These are phyloP conservation scores for Diplocarpon rosae DNA, from an alignment of 2,329 filamentous ascomycete species.

Conservation along the genomic window DNA sequence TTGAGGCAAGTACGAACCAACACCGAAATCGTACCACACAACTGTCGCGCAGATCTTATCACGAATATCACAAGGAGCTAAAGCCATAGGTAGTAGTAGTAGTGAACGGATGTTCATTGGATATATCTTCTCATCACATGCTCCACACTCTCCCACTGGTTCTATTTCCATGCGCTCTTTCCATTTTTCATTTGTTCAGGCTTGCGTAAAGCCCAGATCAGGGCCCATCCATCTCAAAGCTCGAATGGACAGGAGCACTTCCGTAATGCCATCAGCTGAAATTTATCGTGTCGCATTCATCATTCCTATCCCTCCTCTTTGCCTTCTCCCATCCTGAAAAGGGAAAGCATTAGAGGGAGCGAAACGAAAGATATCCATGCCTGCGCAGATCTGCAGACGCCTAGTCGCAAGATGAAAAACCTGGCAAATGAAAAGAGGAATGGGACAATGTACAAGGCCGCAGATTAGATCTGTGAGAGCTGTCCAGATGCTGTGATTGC, in stretches of 20 bases:
- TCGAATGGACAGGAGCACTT: constrained; percentile 30
- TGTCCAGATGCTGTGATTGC: constrained; percentile 8
- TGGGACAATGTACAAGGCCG: not conserved
- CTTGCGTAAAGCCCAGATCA: not conserved
- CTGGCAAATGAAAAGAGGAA: not conserved
- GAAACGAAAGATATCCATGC: constrained; percentile 6
- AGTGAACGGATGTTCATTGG: no score
- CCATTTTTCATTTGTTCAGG: not conserved
- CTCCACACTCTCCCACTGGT: not conserved
- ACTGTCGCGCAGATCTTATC: no score
- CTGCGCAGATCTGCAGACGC: constrained; percentile 7
- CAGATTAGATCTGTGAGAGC: constrained; percentile 1
- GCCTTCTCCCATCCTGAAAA: constrained; percentile 7
- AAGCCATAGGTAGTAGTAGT: no score
- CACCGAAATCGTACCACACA: no score
- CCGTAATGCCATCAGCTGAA: constrained; percentile 27
- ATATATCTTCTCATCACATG: not conserved
- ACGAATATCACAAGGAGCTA: no score
- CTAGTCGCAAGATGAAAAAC: not conserved
- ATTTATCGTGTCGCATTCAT: not conserved
- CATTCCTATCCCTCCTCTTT: constrained; percentile 3
- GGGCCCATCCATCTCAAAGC: constrained; percentile 27
- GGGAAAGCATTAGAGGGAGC: constrained; percentile 7
- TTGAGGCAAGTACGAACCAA: no score
- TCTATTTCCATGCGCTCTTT: not conserved